Evolutionary conservation across 2,329 filamentous ascomycete genomes (phyloP).

Genomic region (Didymella sp.): DNA sequence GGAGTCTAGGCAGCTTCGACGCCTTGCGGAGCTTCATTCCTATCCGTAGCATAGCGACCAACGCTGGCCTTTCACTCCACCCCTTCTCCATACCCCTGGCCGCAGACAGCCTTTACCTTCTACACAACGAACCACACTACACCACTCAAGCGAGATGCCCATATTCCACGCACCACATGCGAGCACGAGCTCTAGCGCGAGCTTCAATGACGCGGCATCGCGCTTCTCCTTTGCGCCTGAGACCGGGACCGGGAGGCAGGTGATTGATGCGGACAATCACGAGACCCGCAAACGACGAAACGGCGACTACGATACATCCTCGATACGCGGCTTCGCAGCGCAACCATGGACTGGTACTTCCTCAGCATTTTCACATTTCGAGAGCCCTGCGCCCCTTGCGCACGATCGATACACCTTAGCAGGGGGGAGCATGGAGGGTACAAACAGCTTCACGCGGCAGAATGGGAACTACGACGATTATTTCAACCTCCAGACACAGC

Average conservation of each 20-base stretch:
- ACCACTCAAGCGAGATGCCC: slow-evolving; percentile 38
- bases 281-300: slow-evolving; percentile 44
- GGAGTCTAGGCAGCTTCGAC: slow-evolving; percentile 10
- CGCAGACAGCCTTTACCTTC: slow-evolving; percentile 31
- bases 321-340: slow-evolving; percentile 24
- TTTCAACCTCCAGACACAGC: slow-evolving; percentile 48
- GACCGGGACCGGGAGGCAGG: slow-evolving; percentile 37
- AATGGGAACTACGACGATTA: slow-evolving; percentile 54
- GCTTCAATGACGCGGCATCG: slow-evolving; percentile 32
- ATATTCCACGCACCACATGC: slow-evolving; percentile 33
- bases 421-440: slow-evolving; percentile 57
- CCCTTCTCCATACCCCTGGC: slow-evolving; percentile 19
- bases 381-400: slow-evolving; percentile 55
- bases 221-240: slow-evolving; percentile 36
- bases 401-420: slow-evolving; percentile 61
- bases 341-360: slow-evolving; percentile 30
- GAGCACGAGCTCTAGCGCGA: slow-evolving; percentile 23
- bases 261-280: slow-evolving; percentile 39
- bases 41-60: not conserved
- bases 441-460: slow-evolving; percentile 48
- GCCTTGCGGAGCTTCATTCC: slow-evolving; percentile 3
- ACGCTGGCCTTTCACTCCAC: slow-evolving; percentile 16
- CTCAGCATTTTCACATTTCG: slow-evolving; percentile 35
- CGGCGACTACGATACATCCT: slow-evolving; percentile 18
- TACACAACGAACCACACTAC: slow-evolving; percentile 34